Base-by-base conservation (phyloP, 495 filamentous ascomycete genomes). In the Astrothelium subdiscretum region DNA sequence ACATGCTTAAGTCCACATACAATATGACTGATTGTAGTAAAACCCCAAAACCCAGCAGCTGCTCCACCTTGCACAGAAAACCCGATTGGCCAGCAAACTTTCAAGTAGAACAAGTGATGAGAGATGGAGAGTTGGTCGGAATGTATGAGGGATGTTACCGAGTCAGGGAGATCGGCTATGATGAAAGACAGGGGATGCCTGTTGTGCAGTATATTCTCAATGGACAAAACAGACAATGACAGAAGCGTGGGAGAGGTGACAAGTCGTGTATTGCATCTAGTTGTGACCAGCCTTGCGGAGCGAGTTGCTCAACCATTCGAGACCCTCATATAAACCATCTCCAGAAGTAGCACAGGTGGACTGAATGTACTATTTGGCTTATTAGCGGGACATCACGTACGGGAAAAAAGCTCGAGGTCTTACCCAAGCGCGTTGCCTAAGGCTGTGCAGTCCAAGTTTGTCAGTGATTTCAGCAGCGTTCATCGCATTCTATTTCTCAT, bases 301-400 rank as follows among this genome's bases (percentile, higher is more conserved):
- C 70, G 90, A 88, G 78, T 88, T 89, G 78, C 91, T 90, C 74
- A 99, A 87, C 94, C 94, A 99, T 79, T 99, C 94, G 69, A 99
- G 87, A 86, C 94, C 94, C 80, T 99, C 94, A 76, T 97, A 99
- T 68, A 99, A 88, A 89, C 94, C 94, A 75, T 99, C 94, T 80
- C 94, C 94, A 59, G 92, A 96, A 68, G 94, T 99, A 76, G 94
- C 94, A 80, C 95, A 97, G 72, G 94, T 97, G 57, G 95, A 96
- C 91, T 99, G 94, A 76, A 99, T 99, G 79, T 92, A 99, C 94
- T 98, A 63, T 59, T 24, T 3, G 4, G 43, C 26, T 32, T 63
- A 54, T 43, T 48, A 43, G 62, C n/a, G 31, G 44, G 59, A 59
- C 27, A 26, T 43, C 44, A 31, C 58, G 40, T 3, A 32, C 12